Conservation (phyloP, 2,329 filamentous ascomycete genomes). For the Aureobasidium melanogenum region DNA sequence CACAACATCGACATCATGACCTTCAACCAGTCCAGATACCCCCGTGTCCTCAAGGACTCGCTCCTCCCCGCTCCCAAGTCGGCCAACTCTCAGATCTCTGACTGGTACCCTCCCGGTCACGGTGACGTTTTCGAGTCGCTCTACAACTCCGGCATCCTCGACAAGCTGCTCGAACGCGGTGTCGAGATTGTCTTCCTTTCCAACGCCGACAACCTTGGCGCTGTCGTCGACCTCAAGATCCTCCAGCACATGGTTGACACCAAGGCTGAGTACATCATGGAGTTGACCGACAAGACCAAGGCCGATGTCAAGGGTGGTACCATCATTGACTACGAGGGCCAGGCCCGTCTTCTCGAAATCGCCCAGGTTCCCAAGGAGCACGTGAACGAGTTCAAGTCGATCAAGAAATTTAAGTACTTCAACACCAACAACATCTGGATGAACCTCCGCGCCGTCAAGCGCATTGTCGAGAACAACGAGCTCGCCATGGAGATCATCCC, state of each 20-base stretch:
- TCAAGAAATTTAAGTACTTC: conserved; percentile 99
- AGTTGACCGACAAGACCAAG: conserved; percentile 99
- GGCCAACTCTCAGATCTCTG: conserved; percentile 76
- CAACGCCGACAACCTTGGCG: conserved; percentile 97
- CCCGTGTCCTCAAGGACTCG: conserved; percentile 96
- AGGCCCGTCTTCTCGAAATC: conserved; percentile 93
- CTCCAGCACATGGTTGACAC: conserved; percentile 99
- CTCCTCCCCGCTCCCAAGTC: conserved; percentile 90
- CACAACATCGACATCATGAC: conserved; percentile 99
- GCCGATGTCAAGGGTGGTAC: conserved; percentile 99
- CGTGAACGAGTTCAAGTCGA: conserved; percentile 99
- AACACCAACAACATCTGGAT: conserved; percentile 99
- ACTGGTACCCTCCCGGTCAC: conserved; percentile 98
- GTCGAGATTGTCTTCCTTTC: conserved; percentile 98
- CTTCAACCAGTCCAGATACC: conserved; percentile 99
- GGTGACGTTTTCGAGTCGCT: conserved; percentile 99
- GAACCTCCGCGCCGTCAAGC: conserved; percentile 95
- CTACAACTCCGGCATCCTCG: conserved; percentile 97
- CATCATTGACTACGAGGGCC: conserved; percentile 98
- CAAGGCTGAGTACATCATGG: conserved; percentile 98
- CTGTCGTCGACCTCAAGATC: conserved; percentile 94
- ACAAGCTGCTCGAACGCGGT: conserved; percentile 88
- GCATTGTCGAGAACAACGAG: conserved; percentile 96
- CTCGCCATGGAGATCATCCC: conserved; percentile 99
- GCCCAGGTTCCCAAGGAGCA: conserved; percentile 99